A percentile compares a stretch with the other conserved stretches of the same genome.
These are phyloP conservation scores for Umbelopsis sp. DNA, from an alignment of 371 early-diverging fungal genomes.

Conservation along the genomic window DNA sequence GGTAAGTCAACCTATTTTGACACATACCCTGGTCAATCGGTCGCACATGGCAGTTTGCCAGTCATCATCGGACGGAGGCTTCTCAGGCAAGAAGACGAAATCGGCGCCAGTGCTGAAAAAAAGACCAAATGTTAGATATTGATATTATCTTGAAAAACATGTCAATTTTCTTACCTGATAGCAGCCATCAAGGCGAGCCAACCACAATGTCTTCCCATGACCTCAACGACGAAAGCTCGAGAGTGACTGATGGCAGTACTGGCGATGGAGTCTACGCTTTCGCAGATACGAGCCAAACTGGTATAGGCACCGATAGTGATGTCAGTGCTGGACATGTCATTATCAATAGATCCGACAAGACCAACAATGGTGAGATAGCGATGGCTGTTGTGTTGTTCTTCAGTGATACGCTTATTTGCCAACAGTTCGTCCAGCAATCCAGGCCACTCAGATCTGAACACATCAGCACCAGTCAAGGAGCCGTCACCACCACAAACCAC, in stretches of 20 bases:
- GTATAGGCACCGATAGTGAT: conserved; percentile 97
- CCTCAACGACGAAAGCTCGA: conserved; percentile 98
- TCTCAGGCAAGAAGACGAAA: conserved; percentile 96
- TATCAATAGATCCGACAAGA: conserved; percentile 94
- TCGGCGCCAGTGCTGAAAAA: conserved; percentile 83
- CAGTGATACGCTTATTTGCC: conserved; percentile 52
- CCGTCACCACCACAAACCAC: conserved; percentile 99
- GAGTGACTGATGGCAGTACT: conserved; percentile 96
- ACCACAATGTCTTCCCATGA: conserved; percentile 99
- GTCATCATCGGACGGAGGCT: conserved; percentile 79
- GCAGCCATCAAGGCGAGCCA: conserved; percentile 99
- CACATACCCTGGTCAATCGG: conserved; percentile 43
- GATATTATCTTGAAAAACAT: not conserved
- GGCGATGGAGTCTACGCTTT: conserved; percentile 91
- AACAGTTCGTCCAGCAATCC: conserved; percentile 79
- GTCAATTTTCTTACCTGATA: conserved; percentile 58
- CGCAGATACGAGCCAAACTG: conserved; percentile 96
- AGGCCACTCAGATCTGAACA: conserved; percentile 92
- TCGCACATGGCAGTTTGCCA: conserved; percentile 85
- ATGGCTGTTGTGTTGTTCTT: conserved; percentile 59
- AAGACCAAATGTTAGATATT: not conserved
- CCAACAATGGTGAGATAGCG: conserved; percentile 89
- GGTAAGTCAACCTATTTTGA: conserved; percentile 27
- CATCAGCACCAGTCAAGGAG: conserved; percentile 94
- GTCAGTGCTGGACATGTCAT: conserved; percentile 96